phyloP scores from a whole-genome alignment of 2,329 filamentous ascomycete species.

The Elsinoe necatrix region DNA sequence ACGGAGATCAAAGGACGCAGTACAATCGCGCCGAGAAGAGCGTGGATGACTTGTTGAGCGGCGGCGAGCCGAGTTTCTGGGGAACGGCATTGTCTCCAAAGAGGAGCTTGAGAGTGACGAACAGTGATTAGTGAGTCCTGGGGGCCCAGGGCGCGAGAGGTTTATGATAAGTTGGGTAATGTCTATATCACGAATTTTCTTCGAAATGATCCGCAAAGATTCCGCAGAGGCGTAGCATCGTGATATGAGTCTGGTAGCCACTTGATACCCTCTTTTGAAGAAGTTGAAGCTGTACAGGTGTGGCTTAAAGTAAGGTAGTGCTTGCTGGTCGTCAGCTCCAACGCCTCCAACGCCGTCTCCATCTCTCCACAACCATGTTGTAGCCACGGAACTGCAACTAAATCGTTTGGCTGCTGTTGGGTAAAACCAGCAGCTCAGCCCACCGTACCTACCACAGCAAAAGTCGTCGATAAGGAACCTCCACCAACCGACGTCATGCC shows the following conservation, averaged over 20 bases:
- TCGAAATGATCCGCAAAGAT: neutral
- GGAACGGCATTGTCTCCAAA: constrained; percentile 57
- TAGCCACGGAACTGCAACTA: neutral
- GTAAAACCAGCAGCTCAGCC: neutral
- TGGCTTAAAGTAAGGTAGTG: too few species aligned
- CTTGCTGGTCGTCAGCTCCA: neutral
- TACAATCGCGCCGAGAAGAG: constrained; percentile 39
- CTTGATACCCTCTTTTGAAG: too few species aligned
- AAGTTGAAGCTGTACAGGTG: too few species aligned
- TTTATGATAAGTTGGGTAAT: neutral
- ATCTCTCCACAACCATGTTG: neutral
- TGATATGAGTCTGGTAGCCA: neutral
- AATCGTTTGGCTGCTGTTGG: neutral
- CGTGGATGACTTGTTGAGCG: constrained; percentile 51
- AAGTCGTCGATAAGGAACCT: neutral
- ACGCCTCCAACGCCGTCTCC: constrained; percentile 1
- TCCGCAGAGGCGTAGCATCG: neutral
- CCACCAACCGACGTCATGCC: constrained; percentile 3
- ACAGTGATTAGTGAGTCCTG: constrained; percentile 39
- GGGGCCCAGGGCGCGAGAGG: neutral
- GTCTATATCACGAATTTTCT: neutral
- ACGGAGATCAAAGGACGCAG: constrained; percentile 28
- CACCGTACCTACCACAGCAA: neutral
- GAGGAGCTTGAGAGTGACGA: constrained; percentile 61
- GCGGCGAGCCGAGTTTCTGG: constrained; percentile 63